Percentiles rank a stretch among this genome's conserved stretches.
phyloP scores from a whole-genome alignment of 257 asterid genomes.

The Solanum peruvianum region DNA sequence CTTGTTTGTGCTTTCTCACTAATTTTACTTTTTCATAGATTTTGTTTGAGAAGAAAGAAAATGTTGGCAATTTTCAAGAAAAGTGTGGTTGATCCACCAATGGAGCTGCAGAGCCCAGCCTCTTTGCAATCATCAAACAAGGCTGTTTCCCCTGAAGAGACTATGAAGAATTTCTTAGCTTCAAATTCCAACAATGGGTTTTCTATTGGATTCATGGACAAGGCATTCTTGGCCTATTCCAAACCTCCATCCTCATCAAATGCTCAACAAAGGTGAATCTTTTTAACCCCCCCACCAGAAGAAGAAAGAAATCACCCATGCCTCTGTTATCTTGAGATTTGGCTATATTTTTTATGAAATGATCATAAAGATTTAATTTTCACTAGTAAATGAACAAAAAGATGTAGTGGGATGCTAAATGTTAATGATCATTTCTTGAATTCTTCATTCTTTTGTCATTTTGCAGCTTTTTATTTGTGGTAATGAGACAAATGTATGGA shows the following conservation, averaged over 20 bases:
- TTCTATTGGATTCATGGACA: slow-evolving; percentile 49
- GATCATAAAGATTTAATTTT: not conserved
- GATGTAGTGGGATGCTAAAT: not conserved
- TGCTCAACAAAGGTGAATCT: slow-evolving; percentile 44
- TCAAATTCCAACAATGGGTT: slow-evolving; percentile 37
- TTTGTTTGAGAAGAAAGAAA: not conserved
- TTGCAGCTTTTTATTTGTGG: not conserved
- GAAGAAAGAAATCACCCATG: not conserved
- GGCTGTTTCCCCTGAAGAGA: slow-evolving; percentile 33
- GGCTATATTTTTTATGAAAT: not conserved
- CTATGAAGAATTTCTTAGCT: slow-evolving; percentile 47
- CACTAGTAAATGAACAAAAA: not conserved
- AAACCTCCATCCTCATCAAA: slow-evolving; percentile 17
- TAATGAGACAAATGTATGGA: not conserved
- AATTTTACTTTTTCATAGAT: not conserved
- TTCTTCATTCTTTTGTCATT: not conserved
- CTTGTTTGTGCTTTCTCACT: not conserved
- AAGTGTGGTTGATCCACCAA: slow-evolving; percentile 65
- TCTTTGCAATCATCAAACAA: slow-evolving; percentile 9
- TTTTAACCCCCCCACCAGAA: not conserved
- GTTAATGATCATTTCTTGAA: not conserved
- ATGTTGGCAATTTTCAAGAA: slow-evolving; percentile 83
- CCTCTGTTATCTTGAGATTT: not conserved
- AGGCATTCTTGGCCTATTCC: slow-evolving; percentile 50
- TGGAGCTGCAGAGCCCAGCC: slow-evolving; percentile 71